A percentile compares a stretch with the other conserved stretches of the same genome.
These are phyloP conservation scores for Orbilia ellipsospora DNA, from an alignment of 2,329 filamentous ascomycete genomes.

Conservation along the genomic window DNA sequence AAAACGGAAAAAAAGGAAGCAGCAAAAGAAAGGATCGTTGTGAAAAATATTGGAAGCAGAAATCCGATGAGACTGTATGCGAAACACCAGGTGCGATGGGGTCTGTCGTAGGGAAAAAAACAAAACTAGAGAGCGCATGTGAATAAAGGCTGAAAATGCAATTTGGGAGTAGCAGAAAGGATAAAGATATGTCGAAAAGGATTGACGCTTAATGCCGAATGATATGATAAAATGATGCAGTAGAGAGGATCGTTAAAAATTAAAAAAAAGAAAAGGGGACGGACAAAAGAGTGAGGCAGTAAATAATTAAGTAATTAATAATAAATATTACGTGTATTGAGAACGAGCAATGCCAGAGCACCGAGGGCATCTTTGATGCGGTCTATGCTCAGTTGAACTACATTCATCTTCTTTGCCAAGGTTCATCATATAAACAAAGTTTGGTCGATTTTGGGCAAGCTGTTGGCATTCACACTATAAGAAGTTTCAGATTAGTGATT, in stretches of 20 bases:
- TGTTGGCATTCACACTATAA: conserved; percentile 47
- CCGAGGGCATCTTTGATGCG: conserved; percentile 27
- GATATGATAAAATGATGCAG: too few relatives aligned
- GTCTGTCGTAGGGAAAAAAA: not conserved
- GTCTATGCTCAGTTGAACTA: conserved; percentile 30
- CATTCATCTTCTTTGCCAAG: conserved; percentile 45
- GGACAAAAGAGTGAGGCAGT: too few relatives aligned
- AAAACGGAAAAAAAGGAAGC: too few relatives aligned
- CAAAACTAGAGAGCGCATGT: not conserved
- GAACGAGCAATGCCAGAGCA: conserved; percentile 43
- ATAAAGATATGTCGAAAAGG: not conserved
- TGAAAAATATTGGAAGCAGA: too few relatives aligned
- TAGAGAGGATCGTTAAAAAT: too few relatives aligned
- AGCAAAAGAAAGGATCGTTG: too few relatives aligned
- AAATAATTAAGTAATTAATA: too few relatives aligned
- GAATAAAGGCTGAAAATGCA: not conserved
- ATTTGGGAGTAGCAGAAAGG: not conserved
- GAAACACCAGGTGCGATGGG: not conserved
- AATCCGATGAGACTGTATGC: too few relatives aligned
- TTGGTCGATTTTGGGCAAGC: conserved; percentile 39
- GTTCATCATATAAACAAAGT: conserved; percentile 49
- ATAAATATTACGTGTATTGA: not conserved
- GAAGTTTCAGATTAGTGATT: not conserved
- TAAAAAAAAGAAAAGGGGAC: too few relatives aligned
- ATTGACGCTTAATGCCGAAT: too few relatives aligned